Evolutionary conservation across 768 basidiomycete species (phyloP), one percentile per base, ranked within the genome.

Genomic region (Chlorophyllum brunneum): DNA sequence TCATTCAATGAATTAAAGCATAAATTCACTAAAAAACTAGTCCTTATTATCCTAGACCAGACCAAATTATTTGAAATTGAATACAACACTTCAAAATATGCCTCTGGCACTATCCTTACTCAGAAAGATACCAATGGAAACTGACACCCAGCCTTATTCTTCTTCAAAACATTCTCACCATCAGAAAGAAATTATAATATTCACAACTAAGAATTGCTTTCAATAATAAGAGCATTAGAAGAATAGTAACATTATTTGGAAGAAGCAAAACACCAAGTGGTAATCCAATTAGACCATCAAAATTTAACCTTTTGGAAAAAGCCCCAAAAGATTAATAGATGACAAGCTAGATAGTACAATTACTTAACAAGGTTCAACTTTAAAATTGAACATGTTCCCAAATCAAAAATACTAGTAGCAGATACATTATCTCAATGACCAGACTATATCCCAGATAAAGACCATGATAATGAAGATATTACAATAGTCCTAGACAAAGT

Each of bases 321-420:
- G 16, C 33, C 42, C 20, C 40, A 53, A 18, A 43, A 23, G 1
- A 27, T 53, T n/a, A 53, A 53, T 34, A 2, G 16, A 45, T 5
- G 51, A 5, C 41, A 43, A 44, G 42, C 42, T 11, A 2, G 43
- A 37, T 53, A 43, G 51, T 9, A 10, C n/a, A 3, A 23, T 2
- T 43, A 43, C 11, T n/a, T 53, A n/a, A 16, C n/a, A 33, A 5
- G 34, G 27, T 53, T 53, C 16, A 39, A 53, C 13, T 34, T 31
- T 27, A 18, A 33, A 15, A 44, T 53, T 7, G 26, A 53, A 24
- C 43, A 43, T 38, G 6, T 44, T 10, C 43, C 51, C 3, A 30
- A 43, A 15, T 24, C 27, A 18, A 45, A 43, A 24, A 31, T 31
- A 16, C 10, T 5, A 2, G 16, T 11, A 37, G 51, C 51, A 1